Base-by-base conservation (phyloP, 768 basidiomycete genomes). In the Xerocomellus chrysenteron region DNA sequence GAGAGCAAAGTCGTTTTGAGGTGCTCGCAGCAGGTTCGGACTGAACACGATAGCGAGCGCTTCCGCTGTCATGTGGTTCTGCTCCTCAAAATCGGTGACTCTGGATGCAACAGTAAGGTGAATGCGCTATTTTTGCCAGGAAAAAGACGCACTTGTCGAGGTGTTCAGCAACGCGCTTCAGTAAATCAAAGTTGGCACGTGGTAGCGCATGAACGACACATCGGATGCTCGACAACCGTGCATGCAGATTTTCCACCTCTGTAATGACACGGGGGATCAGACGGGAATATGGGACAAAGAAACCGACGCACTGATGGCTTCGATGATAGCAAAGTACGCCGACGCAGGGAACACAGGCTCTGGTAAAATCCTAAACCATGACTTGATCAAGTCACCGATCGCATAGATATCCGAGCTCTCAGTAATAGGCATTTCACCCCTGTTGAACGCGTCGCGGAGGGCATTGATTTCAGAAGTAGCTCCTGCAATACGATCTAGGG, bases 31-130 rank as follows among this genome's bases (percentile, higher is more conserved):
- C 46, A 92, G 71, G 66, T 90, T 92, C 7, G 89, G 90, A 58
- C 89, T 89, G 71, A 93, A 92, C 17, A 93, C 90, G 50, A 92
- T 92, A 0, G 92, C 87, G 4, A 94, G 77, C 8, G 88, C 85
- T 61, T 92, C 87, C 1, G 90, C 85, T 2, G 88, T 90, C 92
- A 94, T 94, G 57, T 94, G 92, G 63, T 93, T 94, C 47, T 85
- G 81, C 55, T 93, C 91, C 67, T 94, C 91, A 71, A 81, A 90
- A 66, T 93, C 90, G 5, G 90, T 90, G n/a, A 93, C 88, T 66
- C 90, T 90, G 65, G 5, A 45, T 35, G 42, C 28, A 39, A 32
- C 19, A 3, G 50, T 56, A 19, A 57, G 50, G 24, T 32, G 16
- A 28, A 10, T n/a, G 26, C 32, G 14, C 36, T 13, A 24, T 44